Conservation (phyloP, 768 basidiomycete genomes). For the Auricularia heimuer region DNA sequence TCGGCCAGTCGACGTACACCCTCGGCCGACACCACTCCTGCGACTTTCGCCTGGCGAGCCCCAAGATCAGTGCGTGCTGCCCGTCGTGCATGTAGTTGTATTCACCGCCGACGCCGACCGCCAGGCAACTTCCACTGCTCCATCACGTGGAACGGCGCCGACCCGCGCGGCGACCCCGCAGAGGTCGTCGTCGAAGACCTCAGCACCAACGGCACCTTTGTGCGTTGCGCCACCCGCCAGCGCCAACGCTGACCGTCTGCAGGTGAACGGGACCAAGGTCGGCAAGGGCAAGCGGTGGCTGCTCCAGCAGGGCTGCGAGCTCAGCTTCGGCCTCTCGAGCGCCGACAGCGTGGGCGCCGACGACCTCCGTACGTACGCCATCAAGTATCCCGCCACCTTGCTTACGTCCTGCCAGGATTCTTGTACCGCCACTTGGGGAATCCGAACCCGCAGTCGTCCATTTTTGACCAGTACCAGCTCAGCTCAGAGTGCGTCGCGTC, state of each 20-base stretch:
- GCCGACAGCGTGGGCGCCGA: not conserved
- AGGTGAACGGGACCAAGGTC: not conserved
- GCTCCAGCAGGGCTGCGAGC: not conserved
- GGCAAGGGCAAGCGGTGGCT: not conserved
- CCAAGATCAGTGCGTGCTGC: constrained; percentile 58
- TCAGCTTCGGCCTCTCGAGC: not conserved
- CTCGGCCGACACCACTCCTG: constrained; percentile 36
- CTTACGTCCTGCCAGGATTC: not conserved
- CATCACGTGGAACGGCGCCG: constrained; percentile 50
- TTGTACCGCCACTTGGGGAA: not conserved
- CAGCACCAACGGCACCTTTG: constrained; percentile 66
- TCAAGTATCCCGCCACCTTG: not conserved
- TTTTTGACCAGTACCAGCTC: constrained; percentile 29
- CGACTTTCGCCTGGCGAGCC: constrained; percentile 55
- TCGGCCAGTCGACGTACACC: constrained; percentile 34
- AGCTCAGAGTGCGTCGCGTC: constrained; percentile 16
- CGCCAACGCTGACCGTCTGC: not conserved
- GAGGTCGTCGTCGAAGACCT: constrained; percentile 43
- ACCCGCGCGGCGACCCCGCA: constrained; percentile 22
- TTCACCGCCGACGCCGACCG: too few species aligned
- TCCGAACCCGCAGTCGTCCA: constrained; percentile 16
- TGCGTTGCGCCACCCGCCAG: constrained; percentile 9
- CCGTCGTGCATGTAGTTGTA: too few species aligned
- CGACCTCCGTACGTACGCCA: not conserved
- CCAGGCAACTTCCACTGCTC: constrained; percentile 49